Evolutionary conservation across 1,284 basidiomycete genomes (phyloP), one percentile per base, ranked within the genome.

Genomic region (Peniophora sp.): DNA sequence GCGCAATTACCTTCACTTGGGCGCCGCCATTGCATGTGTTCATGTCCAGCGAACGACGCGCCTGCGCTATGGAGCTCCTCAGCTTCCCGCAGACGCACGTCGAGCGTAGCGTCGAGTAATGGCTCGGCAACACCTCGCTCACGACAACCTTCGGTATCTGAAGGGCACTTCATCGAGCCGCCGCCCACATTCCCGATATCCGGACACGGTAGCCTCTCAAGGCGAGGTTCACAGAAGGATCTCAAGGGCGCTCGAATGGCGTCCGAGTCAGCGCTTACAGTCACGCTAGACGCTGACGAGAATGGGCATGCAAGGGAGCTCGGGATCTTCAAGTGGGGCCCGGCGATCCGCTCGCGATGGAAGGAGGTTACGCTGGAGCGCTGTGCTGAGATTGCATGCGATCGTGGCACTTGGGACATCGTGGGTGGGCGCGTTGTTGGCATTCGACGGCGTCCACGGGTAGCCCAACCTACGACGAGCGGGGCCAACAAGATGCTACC

Each of bases 391-490:
- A 68, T 79, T 14, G 72, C 69, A 12, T 85, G 79, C 58, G 86
- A 90, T 55, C 72, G 87, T 42, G 88, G 88, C 18, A 74, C 77
- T 8, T 92, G 89, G 89, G 85, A 81, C 55, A 64, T 85, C 15
- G 62, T 70, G 41, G 71, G 70, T 27, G 70, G 70, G 15, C 71
- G 67, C 53, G 69, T 85, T 43, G 65, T 88, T 14, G 89, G 89
- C 15, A 66, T 92, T 20, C 75, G 85, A 24, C 73, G 84, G 47
- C 79, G 73, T 55, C 71, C 81, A 18, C 75, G 86, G 24, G 60
- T 20, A 41, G 18, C 37, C 15, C 37, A 20, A n/a, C 37, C 15
- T 5, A n/a, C 18, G n/a, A 41, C n/a, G 37, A 41, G n/a, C 37
- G 37, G 37, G 6, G n/a, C 15, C 15, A 5, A 5, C 8, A n/a